Evolutionary conservation across 148 eudicot genomes (phyloP), one percentile per base, ranked within the genome.

Genomic region (Rhododendron ovatum): DNA sequence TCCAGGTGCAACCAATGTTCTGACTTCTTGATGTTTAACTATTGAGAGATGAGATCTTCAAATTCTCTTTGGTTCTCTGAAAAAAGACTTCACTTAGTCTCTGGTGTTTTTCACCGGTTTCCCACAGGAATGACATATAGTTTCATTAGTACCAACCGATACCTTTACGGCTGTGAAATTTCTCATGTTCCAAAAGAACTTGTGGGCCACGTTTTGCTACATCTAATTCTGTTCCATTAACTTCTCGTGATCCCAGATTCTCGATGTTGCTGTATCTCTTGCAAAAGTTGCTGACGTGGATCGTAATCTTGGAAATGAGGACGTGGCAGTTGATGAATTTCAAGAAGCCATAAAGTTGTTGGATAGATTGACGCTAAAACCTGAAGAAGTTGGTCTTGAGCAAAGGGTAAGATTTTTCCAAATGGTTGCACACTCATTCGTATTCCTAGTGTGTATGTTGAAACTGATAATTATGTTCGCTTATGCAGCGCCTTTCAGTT

Each of bases 261-360:
- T 97, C 41, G 99, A 97, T 86, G 92, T 97, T 57, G 96, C 96
- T 41, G 92, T 92, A 88, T 97, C 98, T 69, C 90, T 95, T 79
- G 98, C 99, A 33, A 97, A 97, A 91, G 99, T 97, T 89, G 99
- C 99, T 86, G 99, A 97, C 88, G 95, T 92, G 41, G 99, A 97
- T 89, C 91, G 95, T 88, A 96, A 93, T 89, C 92, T 97, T 55
- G 95, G 90, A n/a, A 87, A 93, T 61, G 96, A 95, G 88, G 91
- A 86, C 57, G 85, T 91, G 81, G 98, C 99, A 78, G 77, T 89
- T 67, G 87, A 89, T 87, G 96, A 93, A 76, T 97, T 97, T 89
- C 89, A 84, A 69, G 98, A 95, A 90, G 99, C 90, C 79, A 89
- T 95, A 39, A 88, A 88, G 18, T 86, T 94, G 86, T 87, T 94